Base-by-base conservation (phyloP, 164 flowering plant species). In the Stephania cephalantha region DNA sequence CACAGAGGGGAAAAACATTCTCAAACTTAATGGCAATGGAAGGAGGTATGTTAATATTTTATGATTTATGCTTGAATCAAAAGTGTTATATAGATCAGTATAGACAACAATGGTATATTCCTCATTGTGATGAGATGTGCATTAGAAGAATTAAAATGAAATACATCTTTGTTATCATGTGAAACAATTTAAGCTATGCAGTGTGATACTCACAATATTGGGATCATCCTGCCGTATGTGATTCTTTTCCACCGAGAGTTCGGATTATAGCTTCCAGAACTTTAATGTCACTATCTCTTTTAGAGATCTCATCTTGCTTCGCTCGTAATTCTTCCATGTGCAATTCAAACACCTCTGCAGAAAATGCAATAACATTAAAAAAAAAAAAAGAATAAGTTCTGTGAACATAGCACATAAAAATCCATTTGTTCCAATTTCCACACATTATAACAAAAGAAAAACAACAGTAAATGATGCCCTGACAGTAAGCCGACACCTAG, bases 291-390 rank as follows among this genome's bases (percentile, higher is more conserved):
- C 64, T n/a, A 13, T 72, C 74, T 72, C 66, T 72, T 31, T 31
- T 72, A 29, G 74, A 72, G n/a, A 72, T 72, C 46, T 72, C 74
- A 18, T 50, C 74, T 53, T 72, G 74, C 66, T 72, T 72, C 35
- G 29, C 46, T 30, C 74, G 31, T 45, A 72, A 25, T 66, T 72
- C 74, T 72, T 72, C 74, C 74, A 72, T 72, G 66, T 72, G 74
- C 42, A 72, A n/a, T 22, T 72, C 74, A 72, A 72, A 72, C n/a
- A 72, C 74, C 74, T 72, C 74, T 72, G 66, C 74, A 72, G 73
- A 55, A 71, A 68, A 68, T 68, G 10, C n/a, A 68, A 25, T 25
- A 35, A 35, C 42, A 35, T 35, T 2, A 35, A 35, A 35, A 35
- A 35, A 35, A 35, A 35, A 35, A 35, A 35, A 35, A 35, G 1